These are phyloP conservation scores for Teunomyces lycoperdinae DNA, from an alignment of 805 yeast species.

Conservation along the genomic window DNA sequence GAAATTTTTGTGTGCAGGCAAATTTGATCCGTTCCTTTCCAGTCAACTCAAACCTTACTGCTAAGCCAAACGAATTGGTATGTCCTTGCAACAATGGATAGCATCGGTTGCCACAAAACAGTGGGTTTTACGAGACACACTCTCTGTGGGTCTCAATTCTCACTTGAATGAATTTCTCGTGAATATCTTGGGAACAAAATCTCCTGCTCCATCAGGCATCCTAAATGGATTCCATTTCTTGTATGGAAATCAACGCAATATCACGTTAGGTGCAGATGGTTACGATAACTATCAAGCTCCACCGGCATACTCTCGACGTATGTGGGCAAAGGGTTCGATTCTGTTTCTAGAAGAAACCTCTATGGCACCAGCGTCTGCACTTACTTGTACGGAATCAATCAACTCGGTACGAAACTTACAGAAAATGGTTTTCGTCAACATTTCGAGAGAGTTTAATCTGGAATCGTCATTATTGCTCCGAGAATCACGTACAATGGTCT, in stretches of 20 bases:
- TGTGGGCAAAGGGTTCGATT: slow-evolving; percentile 80
- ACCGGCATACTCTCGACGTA: slow-evolving; percentile 49
- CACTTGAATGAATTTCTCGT: slow-evolving; percentile 12
- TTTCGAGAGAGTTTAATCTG: slow-evolving; percentile 46
- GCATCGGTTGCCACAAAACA: slow-evolving; percentile 10
- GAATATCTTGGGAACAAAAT: not conserved
- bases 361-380: slow-evolving; percentile 15
- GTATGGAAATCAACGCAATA: slow-evolving; percentile 59
- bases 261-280: slow-evolving; percentile 63
- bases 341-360: slow-evolving; percentile 20
- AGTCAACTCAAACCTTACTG: too few relatives aligned
- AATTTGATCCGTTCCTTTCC: not conserved
- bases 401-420: slow-evolving; percentile 34
- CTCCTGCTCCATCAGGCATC: not conserved
- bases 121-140: slow-evolving; percentile 21
- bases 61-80: too few relatives aligned
- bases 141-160: slow-evolving; percentile 19
- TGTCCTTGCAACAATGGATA: slow-evolving; percentile 16
- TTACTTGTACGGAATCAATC: slow-evolving; percentile 54
- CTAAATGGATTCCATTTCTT: slow-evolving; percentile 60
- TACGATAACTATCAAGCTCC: slow-evolving; percentile 82
- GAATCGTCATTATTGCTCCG: slow-evolving; percentile 24
- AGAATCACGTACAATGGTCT: slow-evolving; percentile 62
- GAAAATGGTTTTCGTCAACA: slow-evolving; percentile 49
- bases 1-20: not conserved